Evolutionary conservation across 768 basidiomycete genomes (phyloP).

Genomic region (Lentinus tigrinus): DNA sequence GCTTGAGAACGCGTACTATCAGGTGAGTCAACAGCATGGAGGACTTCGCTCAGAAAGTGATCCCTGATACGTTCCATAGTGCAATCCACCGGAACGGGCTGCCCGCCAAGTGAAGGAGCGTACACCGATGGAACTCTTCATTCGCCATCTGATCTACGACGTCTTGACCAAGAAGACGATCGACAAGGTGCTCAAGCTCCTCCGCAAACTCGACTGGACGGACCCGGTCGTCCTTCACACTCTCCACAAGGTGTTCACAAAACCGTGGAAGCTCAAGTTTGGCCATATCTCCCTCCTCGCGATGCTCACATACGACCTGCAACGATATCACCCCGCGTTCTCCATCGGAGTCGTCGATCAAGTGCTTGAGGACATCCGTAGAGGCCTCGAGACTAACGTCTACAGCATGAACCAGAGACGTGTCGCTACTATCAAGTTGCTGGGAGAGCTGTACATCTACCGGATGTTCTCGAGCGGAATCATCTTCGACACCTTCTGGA

Average conservation of each 20-base stretch:
- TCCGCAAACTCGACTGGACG: constrained; percentile 98
- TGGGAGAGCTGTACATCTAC: constrained; percentile 97
- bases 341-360: constrained; percentile 89
- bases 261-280: constrained; percentile 97
- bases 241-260: constrained; percentile 90
- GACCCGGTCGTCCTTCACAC: constrained; percentile 56
- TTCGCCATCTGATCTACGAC: constrained; percentile 93
- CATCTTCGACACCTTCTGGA: constrained; percentile 94
- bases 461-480: constrained; percentile 85
- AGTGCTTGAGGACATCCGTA: constrained; percentile 87
- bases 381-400: constrained; percentile 89
- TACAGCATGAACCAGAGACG: constrained; percentile 95
- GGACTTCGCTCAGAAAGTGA: no score
- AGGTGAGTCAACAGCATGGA: constrained; percentile 62
- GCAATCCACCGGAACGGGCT: constrained; percentile 93
- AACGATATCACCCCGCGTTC: constrained; percentile 90
- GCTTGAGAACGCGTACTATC: constrained; percentile 98
- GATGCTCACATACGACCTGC: constrained; percentile 93
- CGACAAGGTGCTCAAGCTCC: constrained; percentile 90
- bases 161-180: constrained; percentile 91
- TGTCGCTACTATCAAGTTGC: constrained; percentile 88
- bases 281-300: constrained; percentile 86
- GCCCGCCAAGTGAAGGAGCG: constrained; percentile 85
- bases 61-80: no score
- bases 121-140: constrained; percentile 86